A percentile compares a stretch with the other conserved stretches of the same genome.
Evolutionary conservation across 2,329 filamentous ascomycete genomes (phyloP).

Genomic region (Westerdykella aurantiaca): DNA sequence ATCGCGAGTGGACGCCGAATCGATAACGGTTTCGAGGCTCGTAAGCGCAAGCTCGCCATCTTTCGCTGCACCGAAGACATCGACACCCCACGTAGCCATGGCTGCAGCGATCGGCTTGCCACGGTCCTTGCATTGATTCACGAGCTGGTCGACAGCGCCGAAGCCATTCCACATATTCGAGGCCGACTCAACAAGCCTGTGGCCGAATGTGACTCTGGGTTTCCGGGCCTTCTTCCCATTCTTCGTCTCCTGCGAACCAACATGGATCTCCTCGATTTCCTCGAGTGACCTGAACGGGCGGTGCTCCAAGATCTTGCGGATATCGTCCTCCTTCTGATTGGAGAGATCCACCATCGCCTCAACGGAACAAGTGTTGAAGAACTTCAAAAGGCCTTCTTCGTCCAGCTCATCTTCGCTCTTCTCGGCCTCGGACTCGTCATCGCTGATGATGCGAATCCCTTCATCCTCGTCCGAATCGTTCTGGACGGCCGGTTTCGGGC

Average conservation of each 20-base stretch:
- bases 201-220: conserved; percentile 53
- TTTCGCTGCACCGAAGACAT: conserved; percentile 56
- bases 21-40: conserved; percentile 44
- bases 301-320: conserved; percentile 63
- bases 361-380: conserved; percentile 73
- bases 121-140: conserved; percentile 66
- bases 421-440: conserved; percentile 43
- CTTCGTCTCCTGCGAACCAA: conserved; percentile 41
- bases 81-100: conserved; percentile 63
- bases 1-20: conserved; percentile 47
- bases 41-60: conserved; percentile 58
- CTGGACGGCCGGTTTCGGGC: conserved; percentile 13
- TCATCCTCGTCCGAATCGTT: conserved; percentile 27
- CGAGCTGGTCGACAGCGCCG: conserved; percentile 75
- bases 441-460: conserved; percentile 31
- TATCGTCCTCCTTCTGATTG: conserved; percentile 62
- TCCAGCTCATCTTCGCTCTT: conserved; percentile 29
- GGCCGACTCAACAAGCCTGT: conserved; percentile 61
- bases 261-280: conserved; percentile 60
- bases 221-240: conserved; percentile 30
- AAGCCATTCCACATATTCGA: conserved; percentile 73
- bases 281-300: conserved; percentile 67
- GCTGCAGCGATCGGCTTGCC: conserved; percentile 60
- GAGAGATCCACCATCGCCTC: conserved; percentile 79
- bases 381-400: conserved; percentile 61